These are phyloP conservation scores for Vitis hybrid DNA, from an alignment of 177 flowering plant species.

Conservation along the genomic window DNA sequence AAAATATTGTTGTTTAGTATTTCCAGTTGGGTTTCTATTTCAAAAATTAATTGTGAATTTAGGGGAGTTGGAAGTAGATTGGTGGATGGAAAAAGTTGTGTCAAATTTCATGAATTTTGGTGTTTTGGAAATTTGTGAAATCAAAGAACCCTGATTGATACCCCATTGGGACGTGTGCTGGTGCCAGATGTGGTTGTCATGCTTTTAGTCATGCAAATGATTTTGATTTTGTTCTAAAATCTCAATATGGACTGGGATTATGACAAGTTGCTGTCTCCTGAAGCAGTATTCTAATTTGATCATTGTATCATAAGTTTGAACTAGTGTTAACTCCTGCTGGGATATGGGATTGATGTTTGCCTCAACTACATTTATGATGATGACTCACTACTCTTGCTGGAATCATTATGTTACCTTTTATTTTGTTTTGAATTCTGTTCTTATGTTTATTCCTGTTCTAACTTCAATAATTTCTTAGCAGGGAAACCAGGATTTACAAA, in stretches of 20 bases:
- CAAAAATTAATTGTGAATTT: too few relatives aligned
- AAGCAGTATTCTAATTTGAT: not conserved
- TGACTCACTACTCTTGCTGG: not conserved
- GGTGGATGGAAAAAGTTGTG: too few relatives aligned
- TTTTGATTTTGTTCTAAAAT: not conserved
- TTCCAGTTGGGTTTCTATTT: too few relatives aligned
- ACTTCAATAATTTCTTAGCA: conserved; percentile 26
- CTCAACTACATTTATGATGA: not conserved
- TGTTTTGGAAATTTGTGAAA: too few relatives aligned
- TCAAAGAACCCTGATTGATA: too few relatives aligned
- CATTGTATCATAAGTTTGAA: not conserved
- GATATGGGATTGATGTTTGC: conserved; percentile 1
- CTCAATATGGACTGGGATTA: not conserved
- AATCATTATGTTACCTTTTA: not conserved
- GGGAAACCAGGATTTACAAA: conserved; percentile 92
- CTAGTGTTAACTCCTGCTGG: not conserved
- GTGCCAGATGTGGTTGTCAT: not conserved
- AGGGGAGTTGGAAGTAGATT: too few relatives aligned
- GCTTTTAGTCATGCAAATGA: not conserved
- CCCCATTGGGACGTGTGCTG: too few relatives aligned
- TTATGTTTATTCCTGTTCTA: not conserved
- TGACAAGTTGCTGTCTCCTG: not conserved
- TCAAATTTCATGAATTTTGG: too few relatives aligned
- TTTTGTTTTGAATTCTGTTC: not conserved
- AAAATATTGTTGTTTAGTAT: too few relatives aligned